Evolutionary conservation across 164 flowering plant species (phyloP), one percentile per base, ranked within the genome.

Genomic region (Stephania yunnanensis): DNA sequence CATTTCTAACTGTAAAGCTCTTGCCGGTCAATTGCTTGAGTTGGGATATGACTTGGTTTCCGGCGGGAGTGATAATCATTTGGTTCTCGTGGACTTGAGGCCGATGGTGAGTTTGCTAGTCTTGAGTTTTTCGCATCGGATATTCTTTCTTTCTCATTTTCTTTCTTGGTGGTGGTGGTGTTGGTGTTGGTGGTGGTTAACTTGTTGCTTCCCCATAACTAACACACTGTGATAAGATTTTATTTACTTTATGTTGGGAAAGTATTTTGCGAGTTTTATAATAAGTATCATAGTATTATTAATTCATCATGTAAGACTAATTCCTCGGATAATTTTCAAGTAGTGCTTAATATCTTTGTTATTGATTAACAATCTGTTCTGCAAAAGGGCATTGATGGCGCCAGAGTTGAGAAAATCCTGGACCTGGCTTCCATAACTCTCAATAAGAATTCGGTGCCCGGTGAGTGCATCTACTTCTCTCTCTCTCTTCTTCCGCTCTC

Each of bases 11-110:
- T 89, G 91, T 77, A 86, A 89, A 81, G 94, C 94, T 72, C 90
- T 95, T 73, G 98, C 94, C 7, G 71, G 66, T 48, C 86, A 90
- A 73, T 80, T 93, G 76, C 74, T 81, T n/a, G 91, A 87, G 75
- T 78, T 90, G 75, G 99, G 96, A 4, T 93, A 93, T 78, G 88
- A 84, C 70, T 83, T 93, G 80, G 99, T 95, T 77, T 93, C 99
- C 68, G 99, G 96, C 73, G 99, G 98, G 17, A 95, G 89, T 76
- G 99, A 95, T 78, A 95, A 93, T 77, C 97, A 95, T 82, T 87
- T 95, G 69, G 93, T 93, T 84, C 91, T 93, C 77, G 93, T 93
- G 71, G 97, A 95, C 84, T 83, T 95, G 30, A 87, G 99, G 81
- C 95, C 97, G 74, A 17, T 91, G 78, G 97, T 95, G 79, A 86